Evolutionary conservation across 192 early-diverging fungal genomes (phyloP), one percentile per base, ranked within the genome.

Genomic region (Jimgerdemannia flammicorona): DNA sequence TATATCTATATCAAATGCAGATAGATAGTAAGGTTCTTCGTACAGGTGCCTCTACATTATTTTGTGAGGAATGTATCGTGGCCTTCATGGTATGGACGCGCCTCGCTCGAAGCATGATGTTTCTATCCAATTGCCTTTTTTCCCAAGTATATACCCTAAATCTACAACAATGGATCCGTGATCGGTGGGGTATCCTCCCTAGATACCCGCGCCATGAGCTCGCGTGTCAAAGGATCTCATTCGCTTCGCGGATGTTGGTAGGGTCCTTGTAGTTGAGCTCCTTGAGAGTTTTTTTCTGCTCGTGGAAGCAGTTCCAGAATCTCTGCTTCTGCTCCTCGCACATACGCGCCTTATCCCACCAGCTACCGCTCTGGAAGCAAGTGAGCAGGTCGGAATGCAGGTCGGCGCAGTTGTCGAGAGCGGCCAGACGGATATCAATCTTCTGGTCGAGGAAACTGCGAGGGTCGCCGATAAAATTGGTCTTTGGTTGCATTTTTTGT

Each of bases 331-430:
- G 81, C 4, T 72, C 74, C 64, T 83, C 78, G 42, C 81, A 83
- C 81, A 83, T 79, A 44, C 72, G 79, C 3, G 78, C 81, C 67
- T 79, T 83, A 43, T 83, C 81, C 78, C 78, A 79, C 77, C 77
- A 83, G 43, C 81, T 83, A 41, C 81, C 81, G 41, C 77, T 43
- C 40, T 79, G 67, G 59, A 83, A 83, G 44, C 81, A 83, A 9
- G 68, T 67, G n/a, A 79, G 40, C 3, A 83, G 44, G 4, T 79
- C 75, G 8, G 67, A 72, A 20, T 83, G 77, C 8, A 83, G 54
- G 40, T 83, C 81, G 4, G 75, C 78, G 44, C 81, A 83, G 44
- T 79, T 74, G 4, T 72, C 71, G 10, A 76, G 41, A 3, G 81
- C 78, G 1, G 81, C 73, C 4, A 74, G 78, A 63, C 79, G 81